Conservation (phyloP, 352 stramenopile species). For the Pythium brassicae region DNA sequence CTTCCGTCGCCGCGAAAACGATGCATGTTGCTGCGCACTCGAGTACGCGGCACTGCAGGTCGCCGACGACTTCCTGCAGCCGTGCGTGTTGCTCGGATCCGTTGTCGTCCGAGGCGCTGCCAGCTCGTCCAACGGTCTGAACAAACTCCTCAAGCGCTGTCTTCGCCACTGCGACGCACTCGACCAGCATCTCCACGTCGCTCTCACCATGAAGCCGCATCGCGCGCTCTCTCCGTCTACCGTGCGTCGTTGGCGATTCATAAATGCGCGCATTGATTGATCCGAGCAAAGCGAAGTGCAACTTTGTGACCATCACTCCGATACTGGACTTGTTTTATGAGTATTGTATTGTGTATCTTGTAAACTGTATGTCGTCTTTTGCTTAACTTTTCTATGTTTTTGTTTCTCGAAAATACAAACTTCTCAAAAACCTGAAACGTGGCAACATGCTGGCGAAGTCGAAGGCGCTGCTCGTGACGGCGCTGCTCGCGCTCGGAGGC, state of each 20-base stretch:
- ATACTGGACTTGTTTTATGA: too few species aligned
- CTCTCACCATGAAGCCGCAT: slow-evolving; percentile 5
- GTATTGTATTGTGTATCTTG: too few species aligned
- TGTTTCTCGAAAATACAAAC: too few species aligned
- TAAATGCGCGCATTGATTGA: slow-evolving; percentile 5
- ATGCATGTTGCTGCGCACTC: slow-evolving; percentile 20
- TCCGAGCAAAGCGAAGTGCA: slow-evolving; percentile 2
- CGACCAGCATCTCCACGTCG: neutral
- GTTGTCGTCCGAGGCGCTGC: neutral
- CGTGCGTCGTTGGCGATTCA: neutral
- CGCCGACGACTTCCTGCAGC: slow-evolving; percentile 10
- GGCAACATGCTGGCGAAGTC: neutral
- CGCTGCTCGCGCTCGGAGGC: slow-evolving; percentile 18
- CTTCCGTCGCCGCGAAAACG: slow-evolving; percentile 17
- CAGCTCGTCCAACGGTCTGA: neutral
- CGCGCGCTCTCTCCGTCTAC: neutral
- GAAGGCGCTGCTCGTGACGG: slow-evolving; percentile 15
- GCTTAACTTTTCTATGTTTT: too few species aligned
- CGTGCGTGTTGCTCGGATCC: slow-evolving; percentile 3
- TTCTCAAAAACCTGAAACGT: too few species aligned
- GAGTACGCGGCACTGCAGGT: slow-evolving; percentile 27
- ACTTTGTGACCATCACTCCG: slow-evolving; percentile 16
- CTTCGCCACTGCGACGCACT: neutral
- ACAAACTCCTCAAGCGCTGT: slow-evolving; percentile 11
- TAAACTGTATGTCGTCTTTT: too few species aligned